Conservation (phyloP, 139 green algal genomes). For the Auxenochlorella protothecoides region DNA sequence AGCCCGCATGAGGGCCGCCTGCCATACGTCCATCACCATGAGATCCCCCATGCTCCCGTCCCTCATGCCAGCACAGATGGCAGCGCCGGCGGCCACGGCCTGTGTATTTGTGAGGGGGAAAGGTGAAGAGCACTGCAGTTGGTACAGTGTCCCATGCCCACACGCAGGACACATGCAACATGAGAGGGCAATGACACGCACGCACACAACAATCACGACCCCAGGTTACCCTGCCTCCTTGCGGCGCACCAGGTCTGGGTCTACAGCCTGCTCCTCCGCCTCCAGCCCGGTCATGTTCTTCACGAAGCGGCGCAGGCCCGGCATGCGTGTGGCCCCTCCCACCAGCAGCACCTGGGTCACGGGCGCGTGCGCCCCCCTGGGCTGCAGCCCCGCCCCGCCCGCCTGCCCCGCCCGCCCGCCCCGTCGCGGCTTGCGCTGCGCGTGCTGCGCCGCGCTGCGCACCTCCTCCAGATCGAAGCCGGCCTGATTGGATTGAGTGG, state of each 20-base stretch:
- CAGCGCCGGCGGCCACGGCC: conserved; percentile 75
- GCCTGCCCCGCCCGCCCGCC: background rate
- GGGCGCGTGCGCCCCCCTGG: conserved; percentile 14
- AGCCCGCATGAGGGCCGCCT: conserved; percentile 71
- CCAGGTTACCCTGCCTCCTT: background rate
- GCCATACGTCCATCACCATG: conserved; percentile 68
- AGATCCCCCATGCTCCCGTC: conserved; percentile 59
- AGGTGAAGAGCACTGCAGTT: background rate
- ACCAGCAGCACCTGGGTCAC: conserved; percentile 64
- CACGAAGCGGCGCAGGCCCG: conserved; percentile 59
- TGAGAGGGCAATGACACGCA: no score
- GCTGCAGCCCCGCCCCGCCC: conserved; percentile 8
- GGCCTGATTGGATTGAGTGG: background rate
- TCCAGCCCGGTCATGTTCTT: conserved; percentile 74
- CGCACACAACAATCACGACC: background rate
- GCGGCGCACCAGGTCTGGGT: conserved; percentile 58
- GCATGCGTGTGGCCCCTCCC: conserved; percentile 77
- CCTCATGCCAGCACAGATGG: conserved; percentile 72
- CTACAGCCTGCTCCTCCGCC: conserved; percentile 30
- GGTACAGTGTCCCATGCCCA: no score
- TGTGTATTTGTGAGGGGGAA: conserved; percentile 3
- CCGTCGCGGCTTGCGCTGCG: background rate
- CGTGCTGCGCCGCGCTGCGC: conserved; percentile 2
- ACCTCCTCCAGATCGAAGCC: conserved; percentile 1
- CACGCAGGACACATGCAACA: no score